Base-by-base conservation (phyloP, 129 eudicot genomes). In the Scalesia atractyloides region DNA sequence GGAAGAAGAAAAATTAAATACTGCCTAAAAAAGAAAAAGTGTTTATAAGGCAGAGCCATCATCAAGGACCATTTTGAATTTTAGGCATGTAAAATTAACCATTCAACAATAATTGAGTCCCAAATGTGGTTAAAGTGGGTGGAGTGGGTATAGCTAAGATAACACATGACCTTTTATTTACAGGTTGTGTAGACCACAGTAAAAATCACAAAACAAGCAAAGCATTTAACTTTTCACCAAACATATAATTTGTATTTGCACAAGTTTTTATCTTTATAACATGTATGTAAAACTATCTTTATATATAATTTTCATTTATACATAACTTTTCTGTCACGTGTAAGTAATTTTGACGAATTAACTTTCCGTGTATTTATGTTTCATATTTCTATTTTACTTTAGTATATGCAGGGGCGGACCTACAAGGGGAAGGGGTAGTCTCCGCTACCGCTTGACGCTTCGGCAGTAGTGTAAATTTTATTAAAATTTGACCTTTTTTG, bases 111-210 rank as follows among this genome's bases (percentile, higher is more conserved):
- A 61, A 73, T 62, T 48, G 62, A 73, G 50, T 62, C 18, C 37
- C 70, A 48, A 73, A 62, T 62, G 13, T 48, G 62, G 61, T 1
- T 9, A 61, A 62, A 46, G 69, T 60, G 49, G 69, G 76, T 17
- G 9, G 24, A 2, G 57, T 46, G 69, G 49, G 34, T 30, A 30
- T 30, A 30, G 34, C 61, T 62, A 61, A 73, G 50, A 7, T 73
- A 73, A 62, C 63, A 73, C 78, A 33, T 73, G 49, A 41, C 5
- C 33, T 62, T 73, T 73, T 22, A 59, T 60, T 73, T 73, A 72
- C 76, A 72, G 68, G 76, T 68, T 72, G 76, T 60, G 69, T 61
- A 30, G 64, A 69, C 74, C 74, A 69, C 74, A 69, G 64, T 52
- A 69, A 62, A 50, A 48, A 60, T 49, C 13, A 61, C 64, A 11